Conservation (phyloP, 257 asterid species). For the Fraxinus americana region DNA sequence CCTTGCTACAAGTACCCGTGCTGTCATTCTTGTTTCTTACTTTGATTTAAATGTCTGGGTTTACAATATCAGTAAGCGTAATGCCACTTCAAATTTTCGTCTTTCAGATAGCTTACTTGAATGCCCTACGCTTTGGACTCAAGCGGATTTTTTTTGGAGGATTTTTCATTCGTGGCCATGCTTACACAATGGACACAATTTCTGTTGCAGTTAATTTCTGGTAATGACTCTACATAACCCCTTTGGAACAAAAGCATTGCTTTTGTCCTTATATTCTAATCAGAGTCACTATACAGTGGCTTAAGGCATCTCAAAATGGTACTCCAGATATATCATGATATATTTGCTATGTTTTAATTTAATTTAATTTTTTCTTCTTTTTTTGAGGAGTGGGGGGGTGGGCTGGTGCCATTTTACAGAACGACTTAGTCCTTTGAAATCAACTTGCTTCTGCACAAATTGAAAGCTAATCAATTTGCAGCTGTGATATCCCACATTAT, state of each 20-base stretch:
- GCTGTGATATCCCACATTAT: not conserved
- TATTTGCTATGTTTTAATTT: not conserved
- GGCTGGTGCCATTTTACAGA: not conserved
- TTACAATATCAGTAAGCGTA: not conserved
- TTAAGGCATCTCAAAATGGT: not conserved
- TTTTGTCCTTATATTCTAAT: not conserved
- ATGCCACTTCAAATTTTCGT: not conserved
- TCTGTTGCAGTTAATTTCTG: slow-evolving; percentile 93
- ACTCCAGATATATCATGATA: no score
- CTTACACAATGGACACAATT: slow-evolving; percentile 93
- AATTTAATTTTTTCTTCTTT: not conserved
- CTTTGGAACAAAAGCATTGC: not conserved
- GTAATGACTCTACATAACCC: slow-evolving; percentile 36
- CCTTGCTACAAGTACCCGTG: not conserved
- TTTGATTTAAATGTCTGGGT: not conserved
- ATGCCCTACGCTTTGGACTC: slow-evolving; percentile 79
- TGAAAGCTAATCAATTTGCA: not conserved
- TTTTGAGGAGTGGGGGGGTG: no score
- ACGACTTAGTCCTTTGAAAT: not conserved
- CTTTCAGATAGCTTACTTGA: slow-evolving; percentile 82
- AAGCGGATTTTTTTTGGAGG: slow-evolving; percentile 92
- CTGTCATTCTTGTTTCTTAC: not conserved
- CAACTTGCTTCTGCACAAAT: not conserved
- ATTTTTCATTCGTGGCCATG: slow-evolving; percentile 86
- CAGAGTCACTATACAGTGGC: not conserved